Conservation (phyloP, 495 filamentous ascomycete species). For the Penicillium verhagenii region DNA sequence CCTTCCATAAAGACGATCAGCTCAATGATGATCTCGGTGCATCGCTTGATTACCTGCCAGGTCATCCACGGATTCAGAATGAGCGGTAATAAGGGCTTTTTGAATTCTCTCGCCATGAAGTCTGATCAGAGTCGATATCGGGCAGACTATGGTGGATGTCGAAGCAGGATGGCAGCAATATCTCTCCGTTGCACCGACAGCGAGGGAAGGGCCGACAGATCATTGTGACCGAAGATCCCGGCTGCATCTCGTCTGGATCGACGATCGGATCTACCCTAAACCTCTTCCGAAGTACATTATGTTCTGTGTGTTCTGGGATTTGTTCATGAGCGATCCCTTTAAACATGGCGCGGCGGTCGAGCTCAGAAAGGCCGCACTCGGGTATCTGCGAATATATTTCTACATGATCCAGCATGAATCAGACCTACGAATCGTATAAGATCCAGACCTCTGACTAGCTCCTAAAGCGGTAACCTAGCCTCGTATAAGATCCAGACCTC, state of each 20-base stretch:
- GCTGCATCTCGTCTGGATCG: conserved; percentile 57
- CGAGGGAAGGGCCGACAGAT: conserved; percentile 42
- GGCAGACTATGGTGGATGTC: conserved; percentile 36
- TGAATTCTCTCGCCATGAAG: conserved; percentile 7
- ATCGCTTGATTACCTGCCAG: conserved; percentile 7
- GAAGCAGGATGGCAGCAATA: conserved; percentile 23
- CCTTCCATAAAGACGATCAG: conserved; percentile 10
- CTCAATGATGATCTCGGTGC: conserved; percentile 7
- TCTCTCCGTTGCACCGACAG: conserved; percentile 42
- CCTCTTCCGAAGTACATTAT: conserved; percentile 5
- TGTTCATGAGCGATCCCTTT: neutral
- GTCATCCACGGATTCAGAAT: conserved; percentile 8
- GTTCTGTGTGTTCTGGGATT: conserved; percentile 5
- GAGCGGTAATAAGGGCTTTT: neutral
- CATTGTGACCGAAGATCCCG: conserved; percentile 46
- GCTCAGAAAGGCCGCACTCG: conserved; percentile 7
- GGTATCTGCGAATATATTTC: conserved; percentile 13
- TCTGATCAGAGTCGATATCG: conserved; percentile 11
- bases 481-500: neutral
- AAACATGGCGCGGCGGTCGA: neutral
- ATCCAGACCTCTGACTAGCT: neutral
- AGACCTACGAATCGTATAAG: conserved; percentile 5
- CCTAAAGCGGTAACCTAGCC: neutral
- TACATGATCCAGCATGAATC: conserved; percentile 9
- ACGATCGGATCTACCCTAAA: conserved; percentile 20